These are phyloP conservation scores for Globisporangium yorkense DNA, from an alignment of 352 stramenopile species.

Conservation along the genomic window DNA sequence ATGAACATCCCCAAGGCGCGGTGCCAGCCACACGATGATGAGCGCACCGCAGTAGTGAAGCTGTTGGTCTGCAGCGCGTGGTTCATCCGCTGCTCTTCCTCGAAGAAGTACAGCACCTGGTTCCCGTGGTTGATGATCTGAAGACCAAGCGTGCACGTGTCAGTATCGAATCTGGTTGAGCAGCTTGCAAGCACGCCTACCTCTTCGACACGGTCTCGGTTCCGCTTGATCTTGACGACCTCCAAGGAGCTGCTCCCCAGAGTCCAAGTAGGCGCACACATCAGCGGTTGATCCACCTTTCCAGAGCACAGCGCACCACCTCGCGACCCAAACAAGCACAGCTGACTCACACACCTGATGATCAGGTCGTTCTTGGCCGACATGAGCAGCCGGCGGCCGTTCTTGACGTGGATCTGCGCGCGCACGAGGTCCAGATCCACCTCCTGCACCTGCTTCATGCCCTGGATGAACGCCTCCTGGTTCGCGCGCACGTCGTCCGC, in stretches of 20 bases:
- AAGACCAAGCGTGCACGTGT: not conserved
- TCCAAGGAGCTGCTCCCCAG: conserved; percentile 47
- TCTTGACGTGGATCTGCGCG: conserved; percentile 86
- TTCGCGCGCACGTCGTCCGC: conserved; percentile 81
- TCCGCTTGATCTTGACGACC: conserved; percentile 80
- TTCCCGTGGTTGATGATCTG: conserved; percentile 57
- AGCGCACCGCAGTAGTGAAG: conserved; percentile 64
- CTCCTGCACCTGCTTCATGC: conserved; percentile 85
- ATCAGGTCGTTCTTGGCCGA: conserved; percentile 71
- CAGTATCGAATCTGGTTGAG: not conserved
- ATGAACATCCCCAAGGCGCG: too few species aligned
- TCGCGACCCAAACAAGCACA: too few species aligned
- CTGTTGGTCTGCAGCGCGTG: conserved; percentile 45
- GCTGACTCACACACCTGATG: conserved; percentile 28
- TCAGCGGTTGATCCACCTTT: too few species aligned
- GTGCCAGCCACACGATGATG: not conserved
- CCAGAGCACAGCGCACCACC: not conserved
- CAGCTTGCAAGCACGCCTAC: conserved; percentile 13
- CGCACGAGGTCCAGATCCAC: conserved; percentile 81
- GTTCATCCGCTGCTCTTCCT: conserved; percentile 77
- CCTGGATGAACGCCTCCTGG: conserved; percentile 73
- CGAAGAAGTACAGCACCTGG: conserved; percentile 52
- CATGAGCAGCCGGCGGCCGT: conserved; percentile 62
- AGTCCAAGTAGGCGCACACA: not conserved
- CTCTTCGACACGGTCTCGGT: conserved; percentile 69